Base-by-base conservation (phyloP, 352 stramenopile species). In the Thalassiosira mediterranea region DNA sequence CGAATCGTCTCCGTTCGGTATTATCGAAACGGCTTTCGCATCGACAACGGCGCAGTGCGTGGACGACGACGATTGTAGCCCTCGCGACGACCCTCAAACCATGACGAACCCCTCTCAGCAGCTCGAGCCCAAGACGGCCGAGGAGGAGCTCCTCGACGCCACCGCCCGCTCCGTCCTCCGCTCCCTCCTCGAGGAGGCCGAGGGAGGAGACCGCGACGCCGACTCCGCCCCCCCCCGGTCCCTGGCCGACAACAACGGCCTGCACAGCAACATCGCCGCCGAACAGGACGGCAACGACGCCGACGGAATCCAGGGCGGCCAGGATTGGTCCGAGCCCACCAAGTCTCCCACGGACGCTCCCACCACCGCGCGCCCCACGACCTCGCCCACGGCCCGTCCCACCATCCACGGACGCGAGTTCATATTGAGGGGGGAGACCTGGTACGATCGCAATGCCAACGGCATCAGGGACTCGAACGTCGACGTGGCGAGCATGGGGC, bases 381-480 rank as follows among this genome's bases (percentile, higher is more conserved):
- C 19, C 10, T 32, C 7, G 5, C 59, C 40, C 3, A 58, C 59
- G 7, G 31, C 17, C 11, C 29, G 31, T 13, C 63, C 63, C 0
- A 72, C 63, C 0, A 40, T 44, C 5, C 13, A 40, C 0, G 32
- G 49, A 13, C 15, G 42, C 13, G 13, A n/a, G 4, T 34, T 31
- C 4, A 37, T 54, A 5, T 11, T 72, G 21, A 29, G 32, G 8
- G 63, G 63, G 4, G 15, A 23, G 13, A 37, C 52, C 13, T 72
- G 48, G 48, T 72, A 72, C 25, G 63, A 72, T 56, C 21, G 31
- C 2, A 72, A 72, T 44, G 63, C 49, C 28, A 72, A 72, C 34
- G 63, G 63, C 1, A 28, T 61, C 1, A 25, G 63, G 48, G 63
- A 72, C 53, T 21, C 10, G 5, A 72, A 72, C 34, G 51, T 72